Base-by-base conservation (phyloP, 805 yeast species). In the Wickerhamiella azymoides region DNA sequence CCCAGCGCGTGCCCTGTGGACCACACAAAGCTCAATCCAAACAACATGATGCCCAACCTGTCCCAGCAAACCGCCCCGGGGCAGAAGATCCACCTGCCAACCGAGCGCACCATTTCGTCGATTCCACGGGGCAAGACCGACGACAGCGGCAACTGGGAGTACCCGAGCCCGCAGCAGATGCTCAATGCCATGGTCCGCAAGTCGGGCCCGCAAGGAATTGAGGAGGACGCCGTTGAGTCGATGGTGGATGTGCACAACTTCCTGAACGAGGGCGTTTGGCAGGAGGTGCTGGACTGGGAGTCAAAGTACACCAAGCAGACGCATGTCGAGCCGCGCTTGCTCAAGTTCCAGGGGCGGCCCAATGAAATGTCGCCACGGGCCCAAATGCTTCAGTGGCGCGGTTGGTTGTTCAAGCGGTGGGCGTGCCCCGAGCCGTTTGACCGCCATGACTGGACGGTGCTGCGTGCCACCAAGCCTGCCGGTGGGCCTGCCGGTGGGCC, bases 111-210 rank as follows among this genome's bases (percentile, higher is more conserved):
- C 1, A 62, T 79, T 33, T 84, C 95, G 13, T 66, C 84, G 1
- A 92, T 92, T 45, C 98, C 98, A 17, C 73, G 84, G 51, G 97
- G 97, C 25, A 74, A 69, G 25, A 59, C 60, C 11, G 69, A 66
- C 1, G 70, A 67, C 9, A 77, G 76, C 50, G 94, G 94, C 1
- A 76, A 79, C 40, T 92, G 99, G 99, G 98, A 92, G 64, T 92
- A 92, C 60, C 99, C 99, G 1, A 84, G 96, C 2, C 98, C 99
- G 1, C 98, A 92, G 64, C 99, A 92, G 62, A 92, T 92, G 99
- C 78, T 86, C 53, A 88, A 89, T 58, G 99, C 99, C 10, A 89
- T 92, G 97, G 67, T 86, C 24, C 77, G 89, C 52, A 92, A 92
- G 66, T 95, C 96, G 17, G 89, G 92, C 57, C 52, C 51, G 2